Base-by-base conservation (phyloP, 1,284 basidiomycete species). In the Boletus austroedulis region DNA sequence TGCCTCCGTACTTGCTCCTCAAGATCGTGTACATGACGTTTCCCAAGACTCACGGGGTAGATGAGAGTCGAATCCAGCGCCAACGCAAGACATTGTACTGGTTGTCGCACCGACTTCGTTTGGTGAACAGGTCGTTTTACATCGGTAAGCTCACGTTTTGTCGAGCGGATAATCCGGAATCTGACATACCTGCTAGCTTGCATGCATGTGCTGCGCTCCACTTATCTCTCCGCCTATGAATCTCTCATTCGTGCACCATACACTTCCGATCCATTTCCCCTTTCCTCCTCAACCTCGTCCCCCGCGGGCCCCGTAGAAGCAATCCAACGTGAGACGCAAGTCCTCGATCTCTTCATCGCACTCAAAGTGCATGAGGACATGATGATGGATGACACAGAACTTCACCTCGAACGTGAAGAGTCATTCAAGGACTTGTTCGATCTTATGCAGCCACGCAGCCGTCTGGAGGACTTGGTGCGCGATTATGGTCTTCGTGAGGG, bases 321-420 rank as follows among this genome's bases (percentile, higher is more conserved):
- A 40, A 62, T 80, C 41, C 86, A 88, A 65, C 82, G 89, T 57
- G 90, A 92, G 67, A 90, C 88, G 0, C 66, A 73, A 47, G 79
- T 87, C n/a, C 80, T 92, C 29, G 90, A 92, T 75, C 78, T 80
- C 60, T 92, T 89, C 77, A 85, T 92, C 56, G 82, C 83, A 9
- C 81, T 91, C 64, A 89, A 89, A 72, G 86, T 89, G 55, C 84
- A 81, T 34, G 86, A 91, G 66, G 89, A 92, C 69, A 80, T 89
- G 41, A 85, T 84, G 77, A 73, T 78, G 50, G 89, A 91, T 69
- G 86, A 88, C 50, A 80, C 81, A 1, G 83, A 85, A 68, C 78
- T 90, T 21, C 87, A 91, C 63, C 80, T 89, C 46, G 85, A 86
- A 64, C 78, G 85, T 24, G 85, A 85, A 50, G 89, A 90, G 67